Percentiles rank a stretch among this genome's conserved stretches.
Conservation (phyloP, 2,329 filamentous ascomycete species). For the Tetracladium maxilliforme region DNA sequence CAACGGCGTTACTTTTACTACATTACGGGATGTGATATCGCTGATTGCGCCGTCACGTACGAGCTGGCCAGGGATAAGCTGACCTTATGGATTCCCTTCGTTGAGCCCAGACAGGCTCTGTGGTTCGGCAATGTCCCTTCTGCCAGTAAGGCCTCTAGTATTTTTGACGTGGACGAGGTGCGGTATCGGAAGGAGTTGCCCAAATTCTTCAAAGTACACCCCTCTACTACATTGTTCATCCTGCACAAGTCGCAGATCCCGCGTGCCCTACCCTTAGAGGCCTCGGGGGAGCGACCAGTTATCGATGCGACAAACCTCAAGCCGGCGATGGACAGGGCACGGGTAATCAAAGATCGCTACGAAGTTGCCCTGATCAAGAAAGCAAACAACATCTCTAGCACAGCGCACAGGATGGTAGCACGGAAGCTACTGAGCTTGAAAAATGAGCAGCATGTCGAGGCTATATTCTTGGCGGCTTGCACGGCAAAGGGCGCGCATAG, state of each 20-base stretch:
- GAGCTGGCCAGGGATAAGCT: slow-evolving; percentile 44
- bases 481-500: slow-evolving; percentile 56
- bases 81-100: slow-evolving; percentile 58
- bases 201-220: too few species aligned
- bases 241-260: slow-evolving; percentile 25
- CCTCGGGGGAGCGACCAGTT: slow-evolving; percentile 12
- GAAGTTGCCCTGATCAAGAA: slow-evolving; percentile 71
- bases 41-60: slow-evolving; percentile 40
- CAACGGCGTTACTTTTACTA: slow-evolving; percentile 50
- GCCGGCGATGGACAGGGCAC: slow-evolving; percentile 63
- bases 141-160: too few species aligned
- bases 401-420: slow-evolving; percentile 63
- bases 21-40: slow-evolving; percentile 34
- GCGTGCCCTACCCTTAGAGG: slow-evolving; percentile 10
- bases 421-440: slow-evolving; percentile 42
- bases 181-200: too few species aligned
- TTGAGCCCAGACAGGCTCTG: too few species aligned
- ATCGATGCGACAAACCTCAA: slow-evolving; percentile 40
- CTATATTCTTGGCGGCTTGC: slow-evolving; percentile 59
- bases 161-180: too few species aligned
- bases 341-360: slow-evolving; percentile 73
- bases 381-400: slow-evolving; percentile 66
- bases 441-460: slow-evolving; percentile 77
- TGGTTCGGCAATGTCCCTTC: too few species aligned
- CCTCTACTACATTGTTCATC: too few species aligned